Base-by-base conservation (phyloP, 2,329 filamentous ascomycete genomes). In the Hypoxylon sp. region DNA sequence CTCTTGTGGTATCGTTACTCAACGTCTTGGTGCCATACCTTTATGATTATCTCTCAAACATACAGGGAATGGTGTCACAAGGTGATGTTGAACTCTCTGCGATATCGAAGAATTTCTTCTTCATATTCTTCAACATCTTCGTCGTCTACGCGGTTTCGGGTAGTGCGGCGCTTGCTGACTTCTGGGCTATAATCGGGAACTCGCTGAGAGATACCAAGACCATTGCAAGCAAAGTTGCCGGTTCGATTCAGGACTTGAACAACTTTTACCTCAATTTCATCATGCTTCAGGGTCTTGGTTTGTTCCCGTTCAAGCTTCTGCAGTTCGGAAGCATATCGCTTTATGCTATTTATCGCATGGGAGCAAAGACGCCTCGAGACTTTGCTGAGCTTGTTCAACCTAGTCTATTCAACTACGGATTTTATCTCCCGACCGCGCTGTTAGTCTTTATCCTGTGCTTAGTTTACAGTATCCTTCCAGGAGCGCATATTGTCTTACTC, bases 61-160 rank as follows among this genome's bases (percentile, higher is more conserved):
- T 89, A 58, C 96, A 99, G 82, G 96, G 96, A 54, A 97, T 97
- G 90, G 93, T 97, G 57, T 98, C 96, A 0, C 93, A 94, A 74
- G 94, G 94, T 49, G 96, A 99, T 69, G 91, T 99, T 22, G 96
- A 98, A 80, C 86, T 99, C 6, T 98, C 96, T 0, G 86, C 97
- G 49, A 95, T 99, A 72, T 97, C 94, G 60, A 99, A 99, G 83
- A 99, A 98, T 81, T 99, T 98, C 82, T 97, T 98, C 85, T 99
- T 99, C 79, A 95, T 92, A 8, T 99, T 99, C 81, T 98, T 99
- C 88, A 99, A 99, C 81, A 93, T 98, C 64, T 99, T 99, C 81
- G 88, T 98, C 56, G 89, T 98, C 49, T 98, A 98, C 79, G 97
- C 95, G 0, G 87, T 96, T 27, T 92, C 97, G 50, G 92, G 92